Evolutionary conservation across 192 early-diverging fungal genomes (phyloP).

Genomic region (Obelidium mucronatum): DNA sequence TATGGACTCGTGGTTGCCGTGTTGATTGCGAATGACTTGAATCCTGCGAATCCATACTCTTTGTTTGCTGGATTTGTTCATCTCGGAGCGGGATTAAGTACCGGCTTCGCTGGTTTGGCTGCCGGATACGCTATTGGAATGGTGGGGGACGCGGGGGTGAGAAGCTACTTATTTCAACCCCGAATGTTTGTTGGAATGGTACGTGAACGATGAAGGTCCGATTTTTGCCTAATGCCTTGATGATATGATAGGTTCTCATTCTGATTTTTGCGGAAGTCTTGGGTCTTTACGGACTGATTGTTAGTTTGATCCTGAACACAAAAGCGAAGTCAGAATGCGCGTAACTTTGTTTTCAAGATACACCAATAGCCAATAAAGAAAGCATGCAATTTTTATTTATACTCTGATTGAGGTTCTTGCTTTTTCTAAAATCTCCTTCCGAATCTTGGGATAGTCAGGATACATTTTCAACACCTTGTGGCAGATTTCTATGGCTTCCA

Average conservation of each 20-base stretch:
- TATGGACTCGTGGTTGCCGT: conserved; percentile 98
- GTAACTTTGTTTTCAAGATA: neutral
- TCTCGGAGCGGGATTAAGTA: conserved; percentile 89
- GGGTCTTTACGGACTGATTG: conserved; percentile 93
- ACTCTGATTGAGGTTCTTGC: conserved; percentile 36
- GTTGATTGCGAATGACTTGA: conserved; percentile 69
- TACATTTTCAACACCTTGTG: conserved; percentile 56
- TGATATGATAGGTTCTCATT: conserved; percentile 72
- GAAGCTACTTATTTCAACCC: conserved; percentile 89
- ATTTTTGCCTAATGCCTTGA: neutral
- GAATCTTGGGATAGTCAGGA: conserved; percentile 67
- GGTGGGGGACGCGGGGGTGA: conserved; percentile 95
- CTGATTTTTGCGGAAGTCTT: conserved; percentile 99
- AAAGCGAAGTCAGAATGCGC: conserved; percentile 59
- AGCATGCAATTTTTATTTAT: conserved; percentile 3
- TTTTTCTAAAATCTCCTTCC: conserved; percentile 55
- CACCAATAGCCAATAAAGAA: neutral
- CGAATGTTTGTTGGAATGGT: conserved; percentile 92
- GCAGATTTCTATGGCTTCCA: conserved; percentile 60
- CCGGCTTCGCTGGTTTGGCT: conserved; percentile 90
- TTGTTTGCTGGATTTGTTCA: conserved; percentile 86
- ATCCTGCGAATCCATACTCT: conserved; percentile 48
- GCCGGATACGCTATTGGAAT: conserved; percentile 97
- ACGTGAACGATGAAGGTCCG: neutral
- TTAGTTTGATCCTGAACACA: conserved; percentile 92